phyloP scores from a whole-genome alignment of 1,139 yeast species.

The Yamadazyma spencermartinsiae region DNA sequence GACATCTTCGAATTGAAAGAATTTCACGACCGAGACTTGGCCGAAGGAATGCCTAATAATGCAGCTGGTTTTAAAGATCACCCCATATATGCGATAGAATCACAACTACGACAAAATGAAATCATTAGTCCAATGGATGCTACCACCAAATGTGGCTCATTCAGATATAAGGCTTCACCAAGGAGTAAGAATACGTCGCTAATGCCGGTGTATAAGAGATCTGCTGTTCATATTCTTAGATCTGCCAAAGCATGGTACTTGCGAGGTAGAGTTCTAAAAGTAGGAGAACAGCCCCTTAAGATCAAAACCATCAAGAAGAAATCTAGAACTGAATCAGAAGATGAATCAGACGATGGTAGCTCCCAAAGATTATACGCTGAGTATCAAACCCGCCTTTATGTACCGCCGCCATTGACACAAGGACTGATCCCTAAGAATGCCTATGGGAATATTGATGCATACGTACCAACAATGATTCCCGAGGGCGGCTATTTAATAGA shows the following conservation, averaged over 20 bases:
- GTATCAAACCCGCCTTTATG: slow-evolving; percentile 70
- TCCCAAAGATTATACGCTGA: slow-evolving; percentile 63
- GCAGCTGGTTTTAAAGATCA: slow-evolving; percentile 83
- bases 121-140: slow-evolving; percentile 67
- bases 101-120: slow-evolving; percentile 71
- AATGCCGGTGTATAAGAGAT: slow-evolving; percentile 64
- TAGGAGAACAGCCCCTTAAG: slow-evolving; percentile 70
- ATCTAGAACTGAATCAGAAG: slow-evolving; percentile 28
- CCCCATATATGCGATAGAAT: slow-evolving; percentile 81
- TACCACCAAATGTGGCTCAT: slow-evolving; percentile 61
- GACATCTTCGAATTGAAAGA: slow-evolving; percentile 75
- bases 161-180: slow-evolving; percentile 37
- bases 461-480: slow-evolving; percentile 79
- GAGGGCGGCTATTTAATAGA: slow-evolving; percentile 60
- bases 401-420: slow-evolving; percentile 63
- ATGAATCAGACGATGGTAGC: slow-evolving; percentile 51
- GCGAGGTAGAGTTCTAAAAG: slow-evolving; percentile 70
- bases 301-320: slow-evolving; percentile 20
- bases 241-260: slow-evolving; percentile 88
- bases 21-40: slow-evolving; percentile 61
- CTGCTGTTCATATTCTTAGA: slow-evolving; percentile 60
- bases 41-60: slow-evolving; percentile 87
- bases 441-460: slow-evolving; percentile 81
- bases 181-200: slow-evolving; percentile 34
- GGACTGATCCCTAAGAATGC: slow-evolving; percentile 75